Conservation (phyloP, 2,329 filamentous ascomycete genomes). For the Neonectria neomacrospora region DNA sequence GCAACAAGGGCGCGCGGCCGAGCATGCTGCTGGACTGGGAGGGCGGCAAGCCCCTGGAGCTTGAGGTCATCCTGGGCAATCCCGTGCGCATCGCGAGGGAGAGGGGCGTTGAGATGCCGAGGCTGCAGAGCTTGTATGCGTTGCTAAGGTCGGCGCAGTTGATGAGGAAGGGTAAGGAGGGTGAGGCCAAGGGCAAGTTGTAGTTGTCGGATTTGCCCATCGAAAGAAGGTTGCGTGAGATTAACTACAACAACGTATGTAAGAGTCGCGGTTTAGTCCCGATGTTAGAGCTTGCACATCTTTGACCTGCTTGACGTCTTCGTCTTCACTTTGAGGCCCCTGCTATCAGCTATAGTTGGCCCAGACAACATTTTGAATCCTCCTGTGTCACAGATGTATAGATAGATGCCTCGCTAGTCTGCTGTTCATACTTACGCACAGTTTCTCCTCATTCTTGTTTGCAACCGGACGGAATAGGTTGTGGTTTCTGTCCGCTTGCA, state of each 20-base stretch:
- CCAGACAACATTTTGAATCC: no score
- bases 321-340: no score
- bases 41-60: slow-evolving; percentile 71
- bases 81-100: slow-evolving; percentile 72
- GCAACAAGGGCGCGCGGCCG: slow-evolving; percentile 71
- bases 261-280: background rate
- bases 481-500: no score
- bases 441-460: no score
- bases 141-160: slow-evolving; percentile 71
- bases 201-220: slow-evolving; percentile 29
- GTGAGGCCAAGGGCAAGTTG: slow-evolving; percentile 49
- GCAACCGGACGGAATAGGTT: no score
- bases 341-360: no score
- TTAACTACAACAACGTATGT: background rate
- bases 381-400: no score
- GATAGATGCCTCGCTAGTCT: no score
- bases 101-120: slow-evolving; percentile 72
- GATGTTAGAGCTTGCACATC: background rate
- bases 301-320: no score
- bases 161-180: slow-evolving; percentile 59
- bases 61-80: slow-evolving; percentile 79
- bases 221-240: background rate
- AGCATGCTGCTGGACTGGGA: slow-evolving; percentile 80
- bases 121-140: slow-evolving; percentile 75
- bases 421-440: no score